Conservation (phyloP, 768 basidiomycete species). For the Bullera alba region DNA sequence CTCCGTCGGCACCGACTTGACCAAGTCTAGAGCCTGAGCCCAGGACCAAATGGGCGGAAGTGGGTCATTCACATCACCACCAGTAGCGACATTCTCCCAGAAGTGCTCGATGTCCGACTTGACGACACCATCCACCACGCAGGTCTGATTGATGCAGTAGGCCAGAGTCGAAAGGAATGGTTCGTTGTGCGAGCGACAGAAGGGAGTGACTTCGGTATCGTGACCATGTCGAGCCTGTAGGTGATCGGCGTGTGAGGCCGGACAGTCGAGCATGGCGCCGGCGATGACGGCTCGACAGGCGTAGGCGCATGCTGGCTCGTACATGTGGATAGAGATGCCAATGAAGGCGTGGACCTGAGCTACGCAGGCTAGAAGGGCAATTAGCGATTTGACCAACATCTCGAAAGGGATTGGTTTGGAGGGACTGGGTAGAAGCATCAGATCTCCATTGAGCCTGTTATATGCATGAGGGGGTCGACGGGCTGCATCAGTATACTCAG, state of each 20-base stretch:
- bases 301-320: constrained; percentile 8
- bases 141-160: constrained; percentile 5
- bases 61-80: too few species aligned
- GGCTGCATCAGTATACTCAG: too few species aligned
- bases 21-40: constrained; percentile 2
- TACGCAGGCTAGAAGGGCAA: too few species aligned
- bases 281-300: constrained; percentile 7
- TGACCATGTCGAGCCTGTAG: constrained; percentile 1
- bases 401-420: too few species aligned
- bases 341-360: too few species aligned
- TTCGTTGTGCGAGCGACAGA: background rate
- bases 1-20: constrained; percentile 1
- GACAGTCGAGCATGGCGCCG: constrained; percentile 4
- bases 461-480: too few species aligned
- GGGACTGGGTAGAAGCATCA: too few species aligned
- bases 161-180: constrained; percentile 7
- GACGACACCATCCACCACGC: background rate
- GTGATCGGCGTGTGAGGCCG: background rate
- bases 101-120: background rate
- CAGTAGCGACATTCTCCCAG: background rate
- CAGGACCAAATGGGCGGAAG: constrained; percentile 6
- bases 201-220: constrained; percentile 1
- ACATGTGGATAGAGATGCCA: too few species aligned
- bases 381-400: too few species aligned
- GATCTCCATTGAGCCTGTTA: too few species aligned